phyloP scores from a whole-genome alignment of 345 rosid genomes.

The Hypericum perforatum region DNA sequence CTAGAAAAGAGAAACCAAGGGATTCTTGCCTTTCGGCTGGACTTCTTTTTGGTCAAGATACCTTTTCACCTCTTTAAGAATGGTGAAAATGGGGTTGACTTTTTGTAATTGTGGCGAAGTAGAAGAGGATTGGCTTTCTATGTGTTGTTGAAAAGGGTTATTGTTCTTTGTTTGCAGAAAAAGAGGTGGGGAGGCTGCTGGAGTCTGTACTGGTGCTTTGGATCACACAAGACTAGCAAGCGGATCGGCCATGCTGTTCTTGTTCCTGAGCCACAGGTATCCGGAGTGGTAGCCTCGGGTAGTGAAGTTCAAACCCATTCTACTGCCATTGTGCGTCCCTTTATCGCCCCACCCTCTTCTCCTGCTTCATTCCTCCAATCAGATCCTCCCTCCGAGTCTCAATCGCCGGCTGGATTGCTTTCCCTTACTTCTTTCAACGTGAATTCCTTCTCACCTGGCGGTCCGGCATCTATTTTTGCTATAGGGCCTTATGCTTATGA shows the following conservation, averaged over 20 bases:
- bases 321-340: constrained; percentile 45
- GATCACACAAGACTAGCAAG: constrained; percentile 58
- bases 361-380: constrained; percentile 87
- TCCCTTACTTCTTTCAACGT: constrained; percentile 45
- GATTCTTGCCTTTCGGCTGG: too few species aligned
- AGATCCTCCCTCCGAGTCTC: constrained; percentile 68
- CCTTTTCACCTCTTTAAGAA: too few species aligned
- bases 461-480: constrained; percentile 63
- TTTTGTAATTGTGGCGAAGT: too few species aligned
- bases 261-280: constrained; percentile 47
- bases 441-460: constrained; percentile 49
- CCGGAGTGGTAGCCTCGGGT: constrained; percentile 29
- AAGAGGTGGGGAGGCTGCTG: constrained; percentile 86
- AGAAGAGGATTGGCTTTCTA: too few species aligned
- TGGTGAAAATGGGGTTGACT: too few species aligned
- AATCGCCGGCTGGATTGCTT: constrained; percentile 57
- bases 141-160: too few species aligned
- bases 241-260: constrained; percentile 79
- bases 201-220: constrained; percentile 72
- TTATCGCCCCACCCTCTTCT: constrained; percentile 92
- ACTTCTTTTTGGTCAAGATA: too few species aligned
- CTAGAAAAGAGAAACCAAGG: too few species aligned
- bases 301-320: constrained; percentile 35
- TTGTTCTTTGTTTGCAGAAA: constrained; percentile 34
- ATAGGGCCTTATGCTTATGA: constrained; percentile 91